Base-by-base conservation (phyloP, 2,329 filamentous ascomycete genomes). In the Teratosphaeriaceae sp. region DNA sequence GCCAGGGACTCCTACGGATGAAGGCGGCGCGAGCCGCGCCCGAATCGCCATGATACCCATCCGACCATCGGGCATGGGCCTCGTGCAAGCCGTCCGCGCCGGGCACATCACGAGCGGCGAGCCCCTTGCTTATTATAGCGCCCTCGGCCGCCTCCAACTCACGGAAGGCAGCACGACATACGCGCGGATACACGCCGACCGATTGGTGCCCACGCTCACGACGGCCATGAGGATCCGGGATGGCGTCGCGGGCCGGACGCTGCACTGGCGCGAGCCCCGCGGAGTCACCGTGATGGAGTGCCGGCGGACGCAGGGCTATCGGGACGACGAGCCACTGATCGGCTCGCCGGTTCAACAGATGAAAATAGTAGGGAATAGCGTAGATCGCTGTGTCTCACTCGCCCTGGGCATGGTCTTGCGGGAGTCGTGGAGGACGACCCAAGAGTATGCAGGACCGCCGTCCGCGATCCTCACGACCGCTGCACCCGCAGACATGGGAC, bases 351-450 rank as follows among this genome's bases (percentile, higher is more conserved):
- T 27, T 0, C 66, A 79, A 1, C 81, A 86, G 56, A 80, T 76
- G 66, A 75, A 72, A 42, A 77, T 86, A 16, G 70, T 89, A 0
- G 87, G 87, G 0, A 94, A 94, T 60, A 85, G 81, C 21, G 86
- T 94, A 0, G 78, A 85, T 2, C 69, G 85, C 7, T 75, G 78
- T 19, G 75, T 86, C 1, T 77, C 84, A 0, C 62, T 88, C 15
- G 78, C 79, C 0, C 59, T 88, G 1, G 86, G 86, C 5, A 24
- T 33, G 21, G 19, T 19, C 3, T 20, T 42, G 8, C 8, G 21
- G 19, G 19, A 24, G 16, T 33, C 39, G 9, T 29, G 26, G 38
- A 21, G n/a, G n/a, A n/a, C n/a, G n/a, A n/a, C n/a, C n/a, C n/a
- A n/a, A n/a, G n/a, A n/a, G n/a, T n/a, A n/a, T n/a, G 16, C 9